A percentile compares a stretch with the other conserved stretches of the same genome.
Evolutionary conservation across 495 filamentous ascomycete genomes (phyloP).

Genomic region (Xylaria intraflava): DNA sequence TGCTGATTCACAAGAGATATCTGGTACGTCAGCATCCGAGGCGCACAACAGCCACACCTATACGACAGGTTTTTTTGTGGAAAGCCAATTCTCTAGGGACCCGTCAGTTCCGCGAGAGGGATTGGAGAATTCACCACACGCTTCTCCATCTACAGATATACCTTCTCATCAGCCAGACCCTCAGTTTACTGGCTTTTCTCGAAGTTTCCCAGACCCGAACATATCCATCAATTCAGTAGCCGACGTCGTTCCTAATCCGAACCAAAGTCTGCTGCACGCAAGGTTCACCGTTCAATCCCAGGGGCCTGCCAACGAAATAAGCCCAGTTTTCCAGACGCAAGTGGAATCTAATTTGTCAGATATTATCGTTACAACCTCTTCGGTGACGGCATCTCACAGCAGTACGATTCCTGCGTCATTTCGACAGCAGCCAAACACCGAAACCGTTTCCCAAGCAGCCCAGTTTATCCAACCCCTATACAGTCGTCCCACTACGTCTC

Average conservation of each 20-base stretch:
- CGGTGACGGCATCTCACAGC: neutral
- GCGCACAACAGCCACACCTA: slow-evolving; percentile 7
- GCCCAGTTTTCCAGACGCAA: slow-evolving; percentile 21
- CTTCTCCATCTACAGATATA: slow-evolving; percentile 10
- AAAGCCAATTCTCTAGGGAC: slow-evolving; percentile 7
- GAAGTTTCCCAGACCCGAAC: neutral
- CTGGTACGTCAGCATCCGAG: slow-evolving; percentile 10
- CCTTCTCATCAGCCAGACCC: slow-evolving; percentile 24
- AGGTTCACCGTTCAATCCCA: slow-evolving; percentile 4
- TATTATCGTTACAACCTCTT: neutral
- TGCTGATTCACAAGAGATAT: slow-evolving; percentile 23
- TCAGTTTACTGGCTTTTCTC: neutral
- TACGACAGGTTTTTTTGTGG: neutral
- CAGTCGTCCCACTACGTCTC: slow-evolving; percentile 19
- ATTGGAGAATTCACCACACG: neutral
- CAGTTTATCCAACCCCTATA: slow-evolving; percentile 22
- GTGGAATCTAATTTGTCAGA: slow-evolving; percentile 12
- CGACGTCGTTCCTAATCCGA: neutral
- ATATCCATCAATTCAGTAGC: neutral
- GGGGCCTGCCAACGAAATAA: neutral
- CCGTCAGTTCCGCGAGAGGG: neutral
- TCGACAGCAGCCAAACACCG: neutral
- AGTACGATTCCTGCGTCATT: slow-evolving; percentile 4
- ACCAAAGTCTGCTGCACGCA: neutral
- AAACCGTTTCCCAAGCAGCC: slow-evolving; percentile 21